These are phyloP conservation scores for Rutstroemia sp. DNA, from an alignment of 2,329 filamentous ascomycete species.

Conservation along the genomic window DNA sequence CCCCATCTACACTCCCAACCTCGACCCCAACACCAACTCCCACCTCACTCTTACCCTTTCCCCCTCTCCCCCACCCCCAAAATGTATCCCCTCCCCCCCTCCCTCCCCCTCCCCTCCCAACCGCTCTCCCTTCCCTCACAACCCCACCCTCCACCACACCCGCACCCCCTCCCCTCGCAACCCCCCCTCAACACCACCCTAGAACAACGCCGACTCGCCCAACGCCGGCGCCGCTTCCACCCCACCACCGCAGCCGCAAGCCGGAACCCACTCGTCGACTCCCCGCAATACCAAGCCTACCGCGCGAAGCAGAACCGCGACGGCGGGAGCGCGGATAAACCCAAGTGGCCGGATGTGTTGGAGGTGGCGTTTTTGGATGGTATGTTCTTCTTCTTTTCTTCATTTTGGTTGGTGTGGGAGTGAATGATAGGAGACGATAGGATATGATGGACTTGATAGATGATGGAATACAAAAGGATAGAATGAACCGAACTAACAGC, in stretches of 20 bases:
- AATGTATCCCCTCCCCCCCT: conserved; percentile 21
- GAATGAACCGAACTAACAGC: too few relatives aligned
- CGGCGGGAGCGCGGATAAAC: conserved; percentile 50
- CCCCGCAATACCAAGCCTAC: conserved; percentile 57
- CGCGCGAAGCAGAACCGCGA: conserved; percentile 58
- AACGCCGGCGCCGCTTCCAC: conserved; percentile 23
- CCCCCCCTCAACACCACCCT: conserved; percentile 16
- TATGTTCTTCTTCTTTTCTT: conserved; percentile 31
- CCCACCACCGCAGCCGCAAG: conserved; percentile 17
- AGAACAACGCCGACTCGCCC: conserved; percentile 29
- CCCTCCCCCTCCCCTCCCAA: too few relatives aligned
- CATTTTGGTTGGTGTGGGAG: conserved; percentile 14
- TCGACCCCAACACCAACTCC: too few relatives aligned
- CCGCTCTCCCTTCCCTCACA: too few relatives aligned
- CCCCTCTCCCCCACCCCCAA: too few relatives aligned
- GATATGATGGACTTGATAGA: too few relatives aligned
- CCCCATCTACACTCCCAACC: too few relatives aligned
- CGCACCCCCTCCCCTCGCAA: conserved; percentile 18
- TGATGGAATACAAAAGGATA: too few relatives aligned
- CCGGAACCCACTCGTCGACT: conserved; percentile 54
- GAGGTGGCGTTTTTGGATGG: conserved; percentile 63
- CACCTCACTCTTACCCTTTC: too few relatives aligned
- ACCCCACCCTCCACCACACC: too few relatives aligned
- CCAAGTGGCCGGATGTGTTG: conserved; percentile 54
- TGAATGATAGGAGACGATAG: neutral